Base-by-base conservation (phyloP, 2,329 filamentous ascomycete species). In the Penicillium sp. region DNA sequence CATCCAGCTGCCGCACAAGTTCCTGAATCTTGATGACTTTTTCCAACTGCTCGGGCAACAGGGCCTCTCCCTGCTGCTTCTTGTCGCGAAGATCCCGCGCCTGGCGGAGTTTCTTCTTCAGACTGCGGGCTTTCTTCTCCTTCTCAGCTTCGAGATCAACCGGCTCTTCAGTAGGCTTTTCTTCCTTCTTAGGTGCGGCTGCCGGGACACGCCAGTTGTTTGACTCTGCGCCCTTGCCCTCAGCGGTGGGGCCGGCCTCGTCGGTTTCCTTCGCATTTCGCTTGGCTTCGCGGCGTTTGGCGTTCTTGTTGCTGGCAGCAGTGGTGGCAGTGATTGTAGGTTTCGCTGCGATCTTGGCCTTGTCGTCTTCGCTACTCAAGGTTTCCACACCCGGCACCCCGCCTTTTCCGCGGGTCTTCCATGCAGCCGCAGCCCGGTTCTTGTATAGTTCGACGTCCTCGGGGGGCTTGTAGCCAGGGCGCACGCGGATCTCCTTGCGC, bases 1-100 rank as follows among this genome's bases (percentile, higher is more conserved):
- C 82, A 66, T 95, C 90, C 54, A 99, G 78, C 72, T 97, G 92
- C 13, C 92, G 85, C 56, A 97, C 87, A 49, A 99, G 82, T 78
- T 99, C 94, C 61, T 90, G 91, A 72, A 99, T 96, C 76, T 94
- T 96, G 73, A 96, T 95, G 53, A 99, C 90, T 78, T 99, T 99
- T 66, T 93, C 92, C 61, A 97, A 88, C 77, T 99, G 94, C 77
- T 99, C 94, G 0, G 92, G 93, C 26, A 97, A 80, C 58, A 99
- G 77, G 5, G 85, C 82, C 70, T 90, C 89, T 20, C 94, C 94
- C 54, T 86, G 87, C 24, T 96, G 90, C 74, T 96, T 96, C 81
- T 96, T 97, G 67, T 87, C 88, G 71, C 91, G 89, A 52, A 99
- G 81, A 2, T 97, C 94, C 65, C 87, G 89, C 4, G 94, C 93